Percentiles rank a stretch among this genome's conserved stretches.
These are phyloP conservation scores for Xerocomus minutiporus DNA, from an alignment of 1,284 basidiomycete species.

Conservation along the genomic window DNA sequence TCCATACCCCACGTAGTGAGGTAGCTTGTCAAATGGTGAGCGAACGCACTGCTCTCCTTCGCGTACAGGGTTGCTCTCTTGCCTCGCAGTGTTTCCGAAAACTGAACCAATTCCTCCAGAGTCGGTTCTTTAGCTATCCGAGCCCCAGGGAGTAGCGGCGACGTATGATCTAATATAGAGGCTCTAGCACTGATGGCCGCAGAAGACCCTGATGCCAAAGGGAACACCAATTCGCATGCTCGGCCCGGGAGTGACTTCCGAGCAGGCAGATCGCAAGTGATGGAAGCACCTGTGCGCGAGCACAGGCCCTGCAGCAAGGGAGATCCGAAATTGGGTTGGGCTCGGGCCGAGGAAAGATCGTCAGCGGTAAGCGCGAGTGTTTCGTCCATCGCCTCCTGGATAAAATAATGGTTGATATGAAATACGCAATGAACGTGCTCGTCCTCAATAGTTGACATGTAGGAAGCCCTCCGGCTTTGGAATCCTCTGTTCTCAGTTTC, in stretches of 20 bases:
- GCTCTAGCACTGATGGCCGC: conserved; percentile 28
- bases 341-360: conserved; percentile 29
- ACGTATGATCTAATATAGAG: conserved; percentile 44
- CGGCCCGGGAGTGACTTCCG: conserved; percentile 42
- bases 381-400: conserved; percentile 15
- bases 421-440: conserved; percentile 49
- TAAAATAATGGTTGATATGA: conserved; percentile 43
- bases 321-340: conserved; percentile 56
- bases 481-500: conserved; percentile 17
- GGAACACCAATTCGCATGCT: conserved; percentile 52
- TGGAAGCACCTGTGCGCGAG: conserved; percentile 58
- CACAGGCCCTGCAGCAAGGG: conserved; percentile 64
- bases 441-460: conserved; percentile 26
- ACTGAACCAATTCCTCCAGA: conserved; percentile 69
- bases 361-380: conserved; percentile 27
- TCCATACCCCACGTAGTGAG: conserved; percentile 94
- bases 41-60: conserved; percentile 77
- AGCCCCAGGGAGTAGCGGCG: conserved; percentile 39
- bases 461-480: conserved; percentile 26
- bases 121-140: conserved; percentile 66
- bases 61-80: conserved; percentile 81
- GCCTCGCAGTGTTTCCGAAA: conserved; percentile 77
- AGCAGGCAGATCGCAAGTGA: conserved; percentile 47
- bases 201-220: conserved; percentile 51
- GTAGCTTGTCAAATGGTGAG: conserved; percentile 85